A percentile compares a stretch with the other conserved stretches of the same genome.
Conservation (phyloP, 805 yeast species). For the Brettanomyces custersianus region DNA sequence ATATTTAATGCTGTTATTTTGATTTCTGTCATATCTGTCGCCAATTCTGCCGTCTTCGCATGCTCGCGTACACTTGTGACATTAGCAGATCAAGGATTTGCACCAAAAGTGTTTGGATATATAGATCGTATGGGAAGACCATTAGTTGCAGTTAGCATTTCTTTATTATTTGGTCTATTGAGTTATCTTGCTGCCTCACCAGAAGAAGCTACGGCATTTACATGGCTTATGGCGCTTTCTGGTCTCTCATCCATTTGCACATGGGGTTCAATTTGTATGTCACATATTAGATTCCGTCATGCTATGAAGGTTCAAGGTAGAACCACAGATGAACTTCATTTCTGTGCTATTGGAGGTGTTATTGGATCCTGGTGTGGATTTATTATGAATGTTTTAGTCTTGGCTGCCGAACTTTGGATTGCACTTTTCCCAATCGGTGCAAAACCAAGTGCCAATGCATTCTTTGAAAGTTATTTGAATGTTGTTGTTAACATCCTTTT, state of each 20-base stretch:
- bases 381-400: slow-evolving; percentile 47
- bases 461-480: slow-evolving; percentile 61
- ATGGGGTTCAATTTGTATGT: slow-evolving; percentile 67
- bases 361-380: slow-evolving; percentile 60
- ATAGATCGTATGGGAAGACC: slow-evolving; percentile 78
- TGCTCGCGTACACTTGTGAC: slow-evolving; percentile 63
- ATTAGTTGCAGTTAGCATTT: slow-evolving; percentile 48
- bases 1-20: slow-evolving; percentile 68
- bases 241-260: slow-evolving; percentile 69
- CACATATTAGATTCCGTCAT: slow-evolving; percentile 62
- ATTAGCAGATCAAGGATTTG: slow-evolving; percentile 61
- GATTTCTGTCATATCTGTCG: slow-evolving; percentile 66
- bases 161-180: slow-evolving; percentile 45
- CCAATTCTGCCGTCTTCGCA: slow-evolving; percentile 66
- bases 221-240: slow-evolving; percentile 70
- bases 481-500: slow-evolving; percentile 51
- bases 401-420: slow-evolving; percentile 75
- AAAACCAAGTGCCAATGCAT: slow-evolving; percentile 41
- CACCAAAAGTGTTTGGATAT: slow-evolving; percentile 53
- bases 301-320: slow-evolving; percentile 63
- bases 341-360: slow-evolving; percentile 58
- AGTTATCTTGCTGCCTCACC: slow-evolving; percentile 58
- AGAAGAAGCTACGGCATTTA: slow-evolving; percentile 48
- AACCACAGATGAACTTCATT: slow-evolving; percentile 57
- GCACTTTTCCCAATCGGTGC: slow-evolving; percentile 63